These are phyloP conservation scores for Ailanthus altissimus DNA, from an alignment of 345 rosid species.

Conservation along the genomic window DNA sequence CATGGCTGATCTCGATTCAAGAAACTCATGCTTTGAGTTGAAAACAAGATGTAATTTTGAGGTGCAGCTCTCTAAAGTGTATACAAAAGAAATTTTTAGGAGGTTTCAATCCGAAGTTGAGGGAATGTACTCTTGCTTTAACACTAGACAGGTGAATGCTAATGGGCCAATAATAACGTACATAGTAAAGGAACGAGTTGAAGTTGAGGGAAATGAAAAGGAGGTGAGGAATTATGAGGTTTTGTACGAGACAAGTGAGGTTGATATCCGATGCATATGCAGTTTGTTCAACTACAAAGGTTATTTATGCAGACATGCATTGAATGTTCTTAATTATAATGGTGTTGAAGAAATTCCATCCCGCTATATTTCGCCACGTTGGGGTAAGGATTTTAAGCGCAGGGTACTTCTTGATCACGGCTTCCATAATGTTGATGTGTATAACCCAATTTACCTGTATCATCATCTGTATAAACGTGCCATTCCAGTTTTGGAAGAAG, in stretches of 20 bases:
- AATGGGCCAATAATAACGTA: constrained; percentile 46
- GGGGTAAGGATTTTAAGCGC: constrained; percentile 44
- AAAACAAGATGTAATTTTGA: constrained; percentile 53
- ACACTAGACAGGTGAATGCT: constrained; percentile 46
- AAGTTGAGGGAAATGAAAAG: constrained; percentile 42
- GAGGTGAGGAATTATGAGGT: constrained; percentile 48
- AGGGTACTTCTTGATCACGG: constrained; percentile 26
- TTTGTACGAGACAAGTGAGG: constrained; percentile 44
- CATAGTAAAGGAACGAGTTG: constrained; percentile 50
- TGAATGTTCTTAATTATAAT: constrained; percentile 52
- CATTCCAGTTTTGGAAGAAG: constrained; percentile 41
- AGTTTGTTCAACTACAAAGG: constrained; percentile 60
- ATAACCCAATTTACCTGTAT: constrained; percentile 36
- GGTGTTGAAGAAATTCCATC: constrained; percentile 53
- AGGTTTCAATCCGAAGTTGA: constrained; percentile 58
- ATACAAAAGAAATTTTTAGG: constrained; percentile 43
- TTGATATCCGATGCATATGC: constrained; percentile 59
- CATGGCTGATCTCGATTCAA: constrained; percentile 45
- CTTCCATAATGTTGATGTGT: constrained; percentile 28
- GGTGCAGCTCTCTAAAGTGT: constrained; percentile 48
- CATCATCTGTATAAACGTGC: constrained; percentile 33
- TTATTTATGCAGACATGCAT: constrained; percentile 57
- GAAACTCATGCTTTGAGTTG: constrained; percentile 39
- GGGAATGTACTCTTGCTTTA: constrained; percentile 55
- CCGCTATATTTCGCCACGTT: constrained; percentile 43